phyloP scores from a whole-genome alignment of 2,329 filamentous ascomycete genomes.

The Sclerotinia nivalis region DNA sequence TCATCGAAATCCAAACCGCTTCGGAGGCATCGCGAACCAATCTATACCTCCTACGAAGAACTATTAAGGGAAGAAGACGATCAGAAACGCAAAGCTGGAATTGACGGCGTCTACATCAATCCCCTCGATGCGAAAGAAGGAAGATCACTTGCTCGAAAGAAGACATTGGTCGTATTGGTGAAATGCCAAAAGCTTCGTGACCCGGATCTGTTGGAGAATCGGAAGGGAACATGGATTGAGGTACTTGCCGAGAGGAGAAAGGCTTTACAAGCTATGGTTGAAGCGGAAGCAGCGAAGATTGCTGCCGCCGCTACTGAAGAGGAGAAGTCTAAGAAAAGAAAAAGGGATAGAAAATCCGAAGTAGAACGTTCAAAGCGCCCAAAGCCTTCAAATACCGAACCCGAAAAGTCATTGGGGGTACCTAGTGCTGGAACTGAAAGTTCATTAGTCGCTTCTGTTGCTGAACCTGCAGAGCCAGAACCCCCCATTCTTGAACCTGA shows the following conservation, averaged over 20 bases:
- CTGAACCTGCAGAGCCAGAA: neutral
- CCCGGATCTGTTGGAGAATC: conserved; percentile 25
- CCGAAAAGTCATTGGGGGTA: neutral
- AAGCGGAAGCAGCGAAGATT: conserved; percentile 16
- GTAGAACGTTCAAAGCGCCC: neutral
- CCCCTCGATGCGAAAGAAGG: conserved; percentile 29
- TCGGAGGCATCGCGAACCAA: conserved; percentile 6
- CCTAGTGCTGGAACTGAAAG: neutral
- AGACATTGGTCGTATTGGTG: conserved; percentile 41
- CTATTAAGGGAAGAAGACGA: conserved; percentile 22
- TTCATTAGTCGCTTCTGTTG: neutral
- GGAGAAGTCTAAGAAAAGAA: conserved; percentile 19
- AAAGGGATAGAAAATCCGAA: neutral
- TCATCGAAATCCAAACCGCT: neutral
- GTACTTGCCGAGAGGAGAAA: conserved; percentile 23
- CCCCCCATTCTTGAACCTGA: neutral
- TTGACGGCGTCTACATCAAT: conserved; percentile 29
- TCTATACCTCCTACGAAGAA: conserved; percentile 25
- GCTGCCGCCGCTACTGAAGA: conserved; percentile 1
- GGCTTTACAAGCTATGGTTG: conserved; percentile 4
- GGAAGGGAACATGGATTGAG: conserved; percentile 29
- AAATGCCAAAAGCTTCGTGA: conserved; percentile 38
- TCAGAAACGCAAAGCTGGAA: conserved; percentile 26
- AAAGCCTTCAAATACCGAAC: neutral
- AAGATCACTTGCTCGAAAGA: conserved; percentile 37